Evolutionary conservation across 2,329 filamentous ascomycete genomes (phyloP), one percentile per base, ranked within the genome.

Genomic region (Hirsutella minnesotensis): DNA sequence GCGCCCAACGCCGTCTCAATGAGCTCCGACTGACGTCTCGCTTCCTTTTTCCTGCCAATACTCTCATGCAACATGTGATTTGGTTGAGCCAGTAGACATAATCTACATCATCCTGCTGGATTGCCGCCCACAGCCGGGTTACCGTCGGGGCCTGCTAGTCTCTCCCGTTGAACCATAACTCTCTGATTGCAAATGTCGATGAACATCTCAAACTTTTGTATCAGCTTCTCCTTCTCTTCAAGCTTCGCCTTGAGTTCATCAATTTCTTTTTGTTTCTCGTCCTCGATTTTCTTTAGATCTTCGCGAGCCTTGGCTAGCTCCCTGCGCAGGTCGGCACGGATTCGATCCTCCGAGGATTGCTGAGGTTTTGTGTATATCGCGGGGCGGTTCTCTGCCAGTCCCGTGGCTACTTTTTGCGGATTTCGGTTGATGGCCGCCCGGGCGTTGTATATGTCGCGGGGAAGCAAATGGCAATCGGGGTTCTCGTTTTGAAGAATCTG

Each of bases 141-240:
- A 21, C 51, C 59, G 40, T 58, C 58, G 21, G 47, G 41, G 21
- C 52, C 52, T 22, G 55, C 59, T 13, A 81, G 62, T 47, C 72
- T 66, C 53, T 77, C 72, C 40, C 76, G 64, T 56, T 78, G 75
- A 42, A 79, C 66, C 67, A 81, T 81, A 47, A 81, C 77, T 40
- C 78, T 65, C 55, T 79, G 69, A 51, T 82, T 82, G 56, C 77
- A 81, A 43, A 82, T 79, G 57, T 82, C 78, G 52, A 82, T 81
- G 42, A 82, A 82, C 71, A 79, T 78, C 59, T 82, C 77, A 50
- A 81, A 82, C 54, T 73, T 77, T 47, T 70, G 60, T 43, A 82
- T 81, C 46, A 73, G 69, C 52, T 71, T 69, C 46, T 80, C 74
- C 58, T 81, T 81, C 46, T 82, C 75, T 34, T 70, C 72, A 15